These are phyloP conservation scores for Heliamphora exappendiculata DNA, from an alignment of 148 eudicot species.

Conservation along the genomic window DNA sequence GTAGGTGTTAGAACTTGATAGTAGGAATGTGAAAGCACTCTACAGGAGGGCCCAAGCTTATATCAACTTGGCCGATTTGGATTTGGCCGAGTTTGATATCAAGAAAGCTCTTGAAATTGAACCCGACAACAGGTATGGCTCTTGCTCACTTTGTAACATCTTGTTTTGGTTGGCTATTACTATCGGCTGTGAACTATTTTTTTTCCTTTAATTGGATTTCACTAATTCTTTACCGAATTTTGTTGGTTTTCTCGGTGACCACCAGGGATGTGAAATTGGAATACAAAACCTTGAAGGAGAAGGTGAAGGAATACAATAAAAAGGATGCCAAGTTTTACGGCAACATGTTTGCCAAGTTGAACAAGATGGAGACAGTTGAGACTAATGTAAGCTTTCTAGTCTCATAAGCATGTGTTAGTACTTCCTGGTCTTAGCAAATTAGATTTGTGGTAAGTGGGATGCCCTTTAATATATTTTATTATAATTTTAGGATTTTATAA, in stretches of 20 bases:
- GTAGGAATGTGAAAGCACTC: constrained; percentile 88
- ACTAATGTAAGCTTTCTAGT: constrained; percentile 19
- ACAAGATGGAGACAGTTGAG: constrained; percentile 26
- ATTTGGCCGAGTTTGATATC: constrained; percentile 85
- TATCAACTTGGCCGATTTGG: constrained; percentile 66
- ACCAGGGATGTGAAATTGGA: constrained; percentile 86
- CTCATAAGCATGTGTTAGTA: not conserved
- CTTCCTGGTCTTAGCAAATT: not conserved
- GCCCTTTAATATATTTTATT: not conserved
- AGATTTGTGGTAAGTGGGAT: too few species aligned
- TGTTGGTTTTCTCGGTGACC: not conserved
- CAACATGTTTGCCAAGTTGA: constrained; percentile 80
- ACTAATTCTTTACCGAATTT: too few species aligned
- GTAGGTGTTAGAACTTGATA: constrained; percentile 78
- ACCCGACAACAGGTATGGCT: constrained; percentile 64
- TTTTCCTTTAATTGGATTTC: too few species aligned
- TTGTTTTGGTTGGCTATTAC: not conserved
- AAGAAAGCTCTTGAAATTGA: constrained; percentile 92
- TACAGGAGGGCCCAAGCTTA: constrained; percentile 94
- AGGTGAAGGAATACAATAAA: constrained; percentile 74
- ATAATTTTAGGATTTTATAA: too few species aligned
- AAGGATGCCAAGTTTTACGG: constrained; percentile 83
- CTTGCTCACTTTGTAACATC: not conserved
- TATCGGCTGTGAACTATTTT: not conserved
- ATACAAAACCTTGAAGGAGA: constrained; percentile 72